Conservation (phyloP, 352 stramenopile species). For the Pythium volutum region DNA sequence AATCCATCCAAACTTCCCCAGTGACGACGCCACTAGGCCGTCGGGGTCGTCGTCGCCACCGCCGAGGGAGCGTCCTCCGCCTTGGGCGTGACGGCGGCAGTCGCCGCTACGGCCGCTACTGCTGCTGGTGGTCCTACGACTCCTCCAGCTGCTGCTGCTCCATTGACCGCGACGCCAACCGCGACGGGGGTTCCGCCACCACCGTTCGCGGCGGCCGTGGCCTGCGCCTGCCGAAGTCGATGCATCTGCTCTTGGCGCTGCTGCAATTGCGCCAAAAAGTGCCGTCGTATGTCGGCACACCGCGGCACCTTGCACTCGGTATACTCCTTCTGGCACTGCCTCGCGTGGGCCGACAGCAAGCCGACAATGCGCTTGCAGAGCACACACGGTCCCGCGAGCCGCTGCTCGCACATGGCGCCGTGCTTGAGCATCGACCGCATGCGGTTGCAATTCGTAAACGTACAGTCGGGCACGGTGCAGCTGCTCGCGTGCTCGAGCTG, state of each 20-base stretch:
- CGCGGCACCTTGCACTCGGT: conserved; percentile 76
- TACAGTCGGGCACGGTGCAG: conserved; percentile 64
- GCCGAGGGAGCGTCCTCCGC: not conserved
- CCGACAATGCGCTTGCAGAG: conserved; percentile 86
- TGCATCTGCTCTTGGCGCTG: conserved; percentile 65
- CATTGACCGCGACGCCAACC: not conserved
- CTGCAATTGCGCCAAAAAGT: conserved; percentile 79
- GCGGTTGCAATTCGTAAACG: conserved; percentile 84
- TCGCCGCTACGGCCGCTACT: not conserved
- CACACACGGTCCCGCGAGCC: conserved; percentile 74
- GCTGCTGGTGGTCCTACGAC: not conserved
- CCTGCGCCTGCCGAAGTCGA: conserved; percentile 37
- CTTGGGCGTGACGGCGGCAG: not conserved
- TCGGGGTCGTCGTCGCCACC: conserved; percentile 9
- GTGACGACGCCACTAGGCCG: not conserved
- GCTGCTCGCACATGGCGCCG: conserved; percentile 79
- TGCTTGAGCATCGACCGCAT: conserved; percentile 91
- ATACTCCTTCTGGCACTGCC: conserved; percentile 80
- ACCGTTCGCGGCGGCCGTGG: conserved; percentile 14
- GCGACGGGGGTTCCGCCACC: not conserved
- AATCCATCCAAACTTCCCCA: not conserved
- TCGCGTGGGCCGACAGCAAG: conserved; percentile 75
- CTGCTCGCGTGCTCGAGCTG: conserved; percentile 84
- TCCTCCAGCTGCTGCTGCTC: conserved; percentile 2
- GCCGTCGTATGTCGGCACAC: conserved; percentile 81